Conservation (phyloP, 805 yeast genomes). For the Candida silvicultrix region DNA sequence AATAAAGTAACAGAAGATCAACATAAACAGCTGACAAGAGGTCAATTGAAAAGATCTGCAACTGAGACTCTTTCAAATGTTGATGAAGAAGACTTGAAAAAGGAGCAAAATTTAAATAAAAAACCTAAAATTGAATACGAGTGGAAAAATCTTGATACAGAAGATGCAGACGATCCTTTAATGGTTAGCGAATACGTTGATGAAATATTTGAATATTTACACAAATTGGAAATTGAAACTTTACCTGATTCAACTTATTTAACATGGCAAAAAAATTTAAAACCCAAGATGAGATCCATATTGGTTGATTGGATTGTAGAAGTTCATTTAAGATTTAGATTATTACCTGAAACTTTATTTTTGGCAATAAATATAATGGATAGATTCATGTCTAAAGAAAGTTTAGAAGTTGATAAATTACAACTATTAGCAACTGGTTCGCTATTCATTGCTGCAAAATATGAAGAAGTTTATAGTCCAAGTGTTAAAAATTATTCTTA, state of each 20-base stretch:
- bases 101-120: conserved; percentile 5
- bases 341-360: conserved; percentile 80
- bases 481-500: conserved; percentile 80
- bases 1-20: background rate
- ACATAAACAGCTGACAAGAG: conserved; percentile 9
- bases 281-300: conserved; percentile 80
- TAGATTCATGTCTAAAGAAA: conserved; percentile 70
- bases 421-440: conserved; percentile 85
- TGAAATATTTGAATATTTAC: conserved; percentile 77
- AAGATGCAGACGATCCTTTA: conserved; percentile 66
- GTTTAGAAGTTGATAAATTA: conserved; percentile 69
- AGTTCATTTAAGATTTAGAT: conserved; percentile 76
- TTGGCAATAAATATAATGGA: conserved; percentile 84
- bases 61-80: conserved; percentile 38
- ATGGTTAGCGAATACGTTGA: conserved; percentile 87
- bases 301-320: conserved; percentile 93
- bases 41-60: conserved; percentile 44
- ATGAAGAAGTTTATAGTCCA: conserved; percentile 88
- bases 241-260: conserved; percentile 68
- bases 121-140: conserved; percentile 10
- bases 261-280: conserved; percentile 54
- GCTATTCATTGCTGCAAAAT: conserved; percentile 84
- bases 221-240: conserved; percentile 59
- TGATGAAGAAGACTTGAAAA: conserved; percentile 21
- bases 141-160: conserved; percentile 55